Base-by-base conservation (phyloP, 331 rosid genomes). In the Prunus yedoensis region DNA sequence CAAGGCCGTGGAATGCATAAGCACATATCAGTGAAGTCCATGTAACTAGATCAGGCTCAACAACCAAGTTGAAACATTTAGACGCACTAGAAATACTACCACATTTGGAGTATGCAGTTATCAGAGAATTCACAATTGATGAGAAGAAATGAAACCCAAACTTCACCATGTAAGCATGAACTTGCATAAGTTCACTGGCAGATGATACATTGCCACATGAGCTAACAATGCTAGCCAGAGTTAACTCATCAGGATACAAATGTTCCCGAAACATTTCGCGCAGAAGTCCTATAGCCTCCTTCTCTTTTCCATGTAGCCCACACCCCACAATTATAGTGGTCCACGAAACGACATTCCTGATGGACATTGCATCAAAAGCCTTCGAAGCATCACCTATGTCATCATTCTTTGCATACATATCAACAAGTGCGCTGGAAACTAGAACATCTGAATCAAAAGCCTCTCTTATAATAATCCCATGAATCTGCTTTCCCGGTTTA, bases 21-120 rank as follows among this genome's bases (percentile, higher is more conserved):
- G 93, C 91, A 60, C 73, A 83, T 78, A 91, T 78, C 74, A 88
- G 59, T 25, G 96, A 91, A 71, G 97, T 94, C 93, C 93, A 90
- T 6, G 98, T 84, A 54, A 94, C 78, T 51, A 81, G 62, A 83
- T 90, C 90, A 43, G 89, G 93, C 68, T 86, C 72, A 64, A 21
- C 16, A 28, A 81, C 71, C 68, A 38, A 86, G 62, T 78, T 65
- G 69, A 90, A 93, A 81, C 96, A 93, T 66, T 57, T 80, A n/a
- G 50, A 73, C 16, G 97, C 90, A 69, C 70, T 25, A 10, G 70
- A 53, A 56, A 91, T 83, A 28, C 58, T 60, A 59, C 98, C 96
- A 68, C 96, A 91, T 74, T 91, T 94, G 74, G 91, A 85, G 86
- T 94, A 91, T 2, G 97, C 91, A 76, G 58, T 78, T 72, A 90